Conservation (phyloP, 176 grass and related monocot species). For the Oryza australiensis region DNA sequence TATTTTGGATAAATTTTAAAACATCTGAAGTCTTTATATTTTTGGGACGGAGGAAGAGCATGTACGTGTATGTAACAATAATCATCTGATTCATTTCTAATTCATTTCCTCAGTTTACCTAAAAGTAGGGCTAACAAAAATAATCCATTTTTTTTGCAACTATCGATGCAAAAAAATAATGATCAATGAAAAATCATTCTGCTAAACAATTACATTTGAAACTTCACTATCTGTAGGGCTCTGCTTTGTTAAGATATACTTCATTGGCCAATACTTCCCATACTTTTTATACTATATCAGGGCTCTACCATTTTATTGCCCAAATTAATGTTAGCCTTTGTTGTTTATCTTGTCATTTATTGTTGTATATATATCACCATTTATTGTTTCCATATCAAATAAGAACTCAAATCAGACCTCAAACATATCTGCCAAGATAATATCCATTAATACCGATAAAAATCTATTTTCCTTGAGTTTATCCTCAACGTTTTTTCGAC, state of each 20-base stretch:
- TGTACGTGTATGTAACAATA: no score
- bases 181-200: not conserved
- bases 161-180: not conserved
- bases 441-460: not conserved
- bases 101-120: no score
- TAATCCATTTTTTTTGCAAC: not conserved
- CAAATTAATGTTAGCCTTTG: not conserved
- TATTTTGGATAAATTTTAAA: no score
- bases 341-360: not conserved
- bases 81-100: no score
- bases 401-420: not conserved
- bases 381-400: not conserved
- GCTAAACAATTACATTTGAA: not conserved
- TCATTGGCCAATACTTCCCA: slow-evolving; percentile 9
- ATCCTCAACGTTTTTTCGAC: not conserved
- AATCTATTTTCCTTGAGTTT: not conserved
- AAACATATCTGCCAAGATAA: not conserved
- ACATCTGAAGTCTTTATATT: no score
- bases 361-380: not conserved
- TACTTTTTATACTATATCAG: not conserved
- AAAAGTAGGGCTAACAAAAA: not conserved
- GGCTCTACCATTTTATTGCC: not conserved
- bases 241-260: not conserved
- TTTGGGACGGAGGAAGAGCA: no score
- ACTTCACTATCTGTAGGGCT: not conserved